Base-by-base conservation (phyloP, 2,329 filamentous ascomycete genomes). In the Xylaria sp. region DNA sequence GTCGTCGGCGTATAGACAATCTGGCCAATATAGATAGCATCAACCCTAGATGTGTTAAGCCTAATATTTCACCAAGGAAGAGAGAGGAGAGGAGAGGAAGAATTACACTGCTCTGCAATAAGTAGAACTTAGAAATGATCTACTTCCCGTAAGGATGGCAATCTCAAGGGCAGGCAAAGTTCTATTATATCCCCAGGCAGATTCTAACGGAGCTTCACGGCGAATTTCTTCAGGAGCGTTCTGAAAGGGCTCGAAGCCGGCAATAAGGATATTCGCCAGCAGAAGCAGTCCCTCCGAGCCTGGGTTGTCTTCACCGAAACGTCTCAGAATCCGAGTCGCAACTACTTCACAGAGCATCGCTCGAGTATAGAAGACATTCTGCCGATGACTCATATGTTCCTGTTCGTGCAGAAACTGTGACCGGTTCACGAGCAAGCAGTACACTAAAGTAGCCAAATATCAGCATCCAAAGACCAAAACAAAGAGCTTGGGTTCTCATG, bases 211-310 rank as follows among this genome's bases (percentile, higher is more conserved):
- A 35, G 82, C 84, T 65, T 88, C 80, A 13, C 79, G 76, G 42
- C 83, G 79, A 47, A 92, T 81, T 58, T 88, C 81, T 1, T 80
- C 76, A 0, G 91, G 91, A 0, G 90, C 90, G 65, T 90, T 90
- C 74, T 94, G 90, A 67, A 94, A 94, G 1, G 91, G 90, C 68
- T 92, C 88, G 68, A 95, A 94, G 11, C 89, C 89, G 13, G 90
- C 89, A 11, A 95, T 88, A 18, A 94, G 82, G 37, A 94, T 88
- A 66, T 92, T 89, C 4, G 90, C 85, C 4, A 94, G 79, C 19
- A 91, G 77, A 3, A 94, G 77, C 10, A 94, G 79, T 1, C 90
- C 89, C 30, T 86, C 80, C 0, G 85, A 79, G 4, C 88, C 89
- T 11, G 85, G 83, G 60, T 90, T 85, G 66, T 92, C 87, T 74